Conservation (phyloP, 73 alveolate species). For the Paraurostyla sp. region DNA sequence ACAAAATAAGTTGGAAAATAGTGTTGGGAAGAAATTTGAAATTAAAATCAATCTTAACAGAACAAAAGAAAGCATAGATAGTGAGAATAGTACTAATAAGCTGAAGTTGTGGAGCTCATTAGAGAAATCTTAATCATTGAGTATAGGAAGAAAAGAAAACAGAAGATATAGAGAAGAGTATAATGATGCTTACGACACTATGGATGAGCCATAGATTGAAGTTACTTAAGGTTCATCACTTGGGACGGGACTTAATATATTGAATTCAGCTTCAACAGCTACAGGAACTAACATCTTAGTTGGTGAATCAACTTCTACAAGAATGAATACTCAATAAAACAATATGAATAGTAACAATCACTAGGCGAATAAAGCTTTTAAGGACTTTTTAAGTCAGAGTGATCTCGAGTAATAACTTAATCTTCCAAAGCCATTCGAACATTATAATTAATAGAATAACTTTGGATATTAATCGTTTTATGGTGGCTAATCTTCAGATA, state of each 20-base stretch:
- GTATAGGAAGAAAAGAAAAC: slow-evolving; percentile 46
- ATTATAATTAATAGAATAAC: neutral
- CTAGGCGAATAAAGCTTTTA: neutral
- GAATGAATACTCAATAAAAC: neutral
- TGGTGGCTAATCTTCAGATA: no score
- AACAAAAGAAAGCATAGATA: slow-evolving; percentile 21
- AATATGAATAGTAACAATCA: neutral
- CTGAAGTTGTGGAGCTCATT: slow-evolving; percentile 42
- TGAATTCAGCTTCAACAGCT: neutral
- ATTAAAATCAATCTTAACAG: neutral
- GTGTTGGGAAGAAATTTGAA: neutral
- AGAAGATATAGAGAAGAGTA: slow-evolving; percentile 3
- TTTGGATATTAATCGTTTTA: neutral
- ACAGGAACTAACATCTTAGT: no score
- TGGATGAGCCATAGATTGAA: neutral
- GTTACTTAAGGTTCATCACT: neutral
- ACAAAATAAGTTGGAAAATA: no score
- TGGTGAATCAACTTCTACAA: no score
- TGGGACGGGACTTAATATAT: neutral
- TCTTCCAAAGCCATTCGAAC: neutral
- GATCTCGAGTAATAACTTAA: neutral
- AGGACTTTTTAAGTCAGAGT: neutral
- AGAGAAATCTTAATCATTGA: slow-evolving; percentile 3
- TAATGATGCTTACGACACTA: neutral
- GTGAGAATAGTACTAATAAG: neutral